These are phyloP conservation scores for Teunomyces aglyptinius DNA, from an alignment of 805 yeast genomes.

Conservation along the genomic window DNA sequence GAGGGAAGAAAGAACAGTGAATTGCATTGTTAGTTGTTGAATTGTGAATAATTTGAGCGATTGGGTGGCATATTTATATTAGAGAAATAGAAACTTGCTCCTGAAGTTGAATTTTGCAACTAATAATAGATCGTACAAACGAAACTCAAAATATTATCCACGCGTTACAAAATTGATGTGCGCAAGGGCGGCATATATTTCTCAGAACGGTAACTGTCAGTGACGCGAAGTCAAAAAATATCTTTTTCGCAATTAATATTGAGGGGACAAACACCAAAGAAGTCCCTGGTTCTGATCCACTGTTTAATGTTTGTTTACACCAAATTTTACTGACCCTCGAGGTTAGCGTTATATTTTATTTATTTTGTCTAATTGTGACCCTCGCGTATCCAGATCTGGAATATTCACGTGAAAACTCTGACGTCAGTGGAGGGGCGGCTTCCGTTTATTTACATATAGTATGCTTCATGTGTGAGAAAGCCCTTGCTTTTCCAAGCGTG, in stretches of 20 bases:
- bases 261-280: too few species aligned
- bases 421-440: not conserved
- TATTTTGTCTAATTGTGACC: not conserved
- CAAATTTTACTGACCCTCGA: not conserved
- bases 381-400: not conserved
- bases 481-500: not conserved
- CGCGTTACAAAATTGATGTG: too few species aligned
- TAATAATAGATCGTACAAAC: too few species aligned
- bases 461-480: not conserved
- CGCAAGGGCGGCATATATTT: too few species aligned
- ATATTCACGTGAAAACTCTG: not conserved
- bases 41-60: not conserved
- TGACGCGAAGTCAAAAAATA: too few species aligned
- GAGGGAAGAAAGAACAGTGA: conserved; percentile 4
- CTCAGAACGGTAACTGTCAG: too few species aligned
- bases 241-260: too few species aligned
- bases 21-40: not conserved
- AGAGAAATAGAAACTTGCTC: not conserved
- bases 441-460: not conserved
- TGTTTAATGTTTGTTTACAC: not conserved
- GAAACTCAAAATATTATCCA: too few species aligned
- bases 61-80: not conserved
- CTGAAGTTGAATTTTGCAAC: too few species aligned
- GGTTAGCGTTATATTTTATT: not conserved
- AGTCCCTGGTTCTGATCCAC: too few species aligned